Percentiles rank a stretch among this genome's conserved stretches.
Conservation (phyloP, 192 early-diverging fungal genomes). For the Glomus cerebriforme region DNA sequence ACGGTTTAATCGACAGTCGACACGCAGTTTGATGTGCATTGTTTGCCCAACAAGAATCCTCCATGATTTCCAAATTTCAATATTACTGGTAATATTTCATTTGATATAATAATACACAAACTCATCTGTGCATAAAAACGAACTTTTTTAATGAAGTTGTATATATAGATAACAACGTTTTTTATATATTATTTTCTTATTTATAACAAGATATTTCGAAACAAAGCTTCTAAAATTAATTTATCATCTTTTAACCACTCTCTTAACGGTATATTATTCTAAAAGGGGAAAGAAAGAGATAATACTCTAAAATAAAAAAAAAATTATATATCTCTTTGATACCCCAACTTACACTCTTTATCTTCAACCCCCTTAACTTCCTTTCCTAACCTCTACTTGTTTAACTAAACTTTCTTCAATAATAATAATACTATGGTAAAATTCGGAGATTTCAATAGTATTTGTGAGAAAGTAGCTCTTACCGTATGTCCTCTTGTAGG, state of each 20-base stretch:
- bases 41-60: too few species aligned
- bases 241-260: not conserved
- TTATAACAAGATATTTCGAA: not conserved
- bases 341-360: conserved; percentile 3
- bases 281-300: conserved; percentile 3
- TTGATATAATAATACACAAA: not conserved
- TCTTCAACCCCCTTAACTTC: not conserved
- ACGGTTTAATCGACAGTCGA: too few species aligned
- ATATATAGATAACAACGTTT: not conserved
- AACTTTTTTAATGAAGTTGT: not conserved
- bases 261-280: not conserved
- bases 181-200: not conserved
- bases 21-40: too few species aligned
- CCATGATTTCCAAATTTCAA: not conserved
- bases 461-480: conserved; percentile 83
- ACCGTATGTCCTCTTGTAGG: conserved; percentile 92
- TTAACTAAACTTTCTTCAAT: not conserved
- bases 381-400: not conserved
- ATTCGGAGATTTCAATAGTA: conserved; percentile 89
- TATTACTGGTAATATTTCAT: not conserved
- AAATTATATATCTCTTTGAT: not conserved
- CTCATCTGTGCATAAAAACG: not conserved
- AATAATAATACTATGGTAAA: conserved; percentile 14
- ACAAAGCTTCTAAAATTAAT: not conserved
- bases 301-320: not conserved